Conservation (phyloP, 345 rosid species). For the Linum tenue region DNA sequence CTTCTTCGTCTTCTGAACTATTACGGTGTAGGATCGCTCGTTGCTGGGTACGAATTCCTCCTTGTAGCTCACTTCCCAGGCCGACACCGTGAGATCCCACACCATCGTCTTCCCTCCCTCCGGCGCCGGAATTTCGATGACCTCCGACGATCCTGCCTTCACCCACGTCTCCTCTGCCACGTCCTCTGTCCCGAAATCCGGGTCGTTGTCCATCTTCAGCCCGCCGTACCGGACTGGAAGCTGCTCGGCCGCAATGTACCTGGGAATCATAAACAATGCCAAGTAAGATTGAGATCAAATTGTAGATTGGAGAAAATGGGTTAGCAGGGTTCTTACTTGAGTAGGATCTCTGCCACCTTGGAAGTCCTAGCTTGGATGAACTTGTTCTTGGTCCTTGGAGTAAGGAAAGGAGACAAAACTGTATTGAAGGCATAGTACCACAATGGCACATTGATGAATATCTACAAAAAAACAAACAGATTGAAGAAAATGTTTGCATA, state of each 20-base stretch:
- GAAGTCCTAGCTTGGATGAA: slow-evolving; percentile 13
- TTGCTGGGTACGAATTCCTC: slow-evolving; percentile 21
- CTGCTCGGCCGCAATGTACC: slow-evolving; percentile 18
- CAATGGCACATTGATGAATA: slow-evolving; percentile 24
- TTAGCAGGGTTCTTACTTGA: slow-evolving; percentile 12
- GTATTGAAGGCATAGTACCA: slow-evolving; percentile 24
- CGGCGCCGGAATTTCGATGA: slow-evolving; percentile 14
- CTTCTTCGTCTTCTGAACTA: slow-evolving; percentile 17
- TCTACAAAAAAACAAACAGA: slow-evolving; percentile 1
- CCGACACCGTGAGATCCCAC: slow-evolving; percentile 19
- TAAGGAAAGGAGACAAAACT: slow-evolving; percentile 14
- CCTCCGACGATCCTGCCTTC: slow-evolving; percentile 15
- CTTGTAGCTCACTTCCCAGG: slow-evolving; percentile 26
- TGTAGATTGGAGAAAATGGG: background rate
- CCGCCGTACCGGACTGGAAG: slow-evolving; percentile 21
- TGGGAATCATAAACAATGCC: background rate
- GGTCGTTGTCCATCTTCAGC: slow-evolving; percentile 14
- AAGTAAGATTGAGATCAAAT: background rate
- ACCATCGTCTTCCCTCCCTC: slow-evolving; percentile 15
- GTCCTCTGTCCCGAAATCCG: slow-evolving; percentile 11
- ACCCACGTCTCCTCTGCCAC: slow-evolving; percentile 3
- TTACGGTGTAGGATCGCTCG: slow-evolving; percentile 18
- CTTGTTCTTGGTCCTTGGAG: slow-evolving; percentile 20
- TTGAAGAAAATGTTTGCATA: background rate
- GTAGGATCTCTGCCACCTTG: slow-evolving; percentile 16